A percentile compares a stretch with the other conserved stretches of the same genome.
These are phyloP conservation scores for Blepharisma undulans DNA, from an alignment of 169 alveolate genomes.

Conservation along the genomic window DNA sequence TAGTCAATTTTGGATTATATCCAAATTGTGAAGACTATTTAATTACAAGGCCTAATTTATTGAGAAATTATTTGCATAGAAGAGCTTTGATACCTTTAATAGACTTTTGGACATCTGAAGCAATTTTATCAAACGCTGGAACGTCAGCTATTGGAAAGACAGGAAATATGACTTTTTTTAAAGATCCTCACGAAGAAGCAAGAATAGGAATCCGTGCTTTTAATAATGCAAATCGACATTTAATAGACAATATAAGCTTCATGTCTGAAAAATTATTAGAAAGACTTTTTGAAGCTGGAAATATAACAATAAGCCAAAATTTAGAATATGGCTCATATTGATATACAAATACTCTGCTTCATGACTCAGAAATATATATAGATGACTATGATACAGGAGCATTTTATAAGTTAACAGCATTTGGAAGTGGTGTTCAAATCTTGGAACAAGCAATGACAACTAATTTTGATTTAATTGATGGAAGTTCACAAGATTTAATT, in stretches of 20 bases:
- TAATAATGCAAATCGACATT: background rate
- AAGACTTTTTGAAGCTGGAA: background rate
- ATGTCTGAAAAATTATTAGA: background rate
- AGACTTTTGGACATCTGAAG: background rate
- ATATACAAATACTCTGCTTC: background rate
- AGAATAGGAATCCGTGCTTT: background rate
- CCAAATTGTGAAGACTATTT: background rate
- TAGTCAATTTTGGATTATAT: background rate
- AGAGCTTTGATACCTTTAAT: background rate
- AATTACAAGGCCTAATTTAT: background rate
- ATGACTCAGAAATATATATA: background rate
- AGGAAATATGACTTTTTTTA: background rate
- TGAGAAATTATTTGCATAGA: background rate
- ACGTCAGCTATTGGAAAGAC: background rate
- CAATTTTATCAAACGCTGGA: background rate
- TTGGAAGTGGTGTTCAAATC: background rate
- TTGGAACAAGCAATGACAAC: background rate
- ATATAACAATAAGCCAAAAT: too few relatives aligned
- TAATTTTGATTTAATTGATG: background rate
- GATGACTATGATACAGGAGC: background rate
- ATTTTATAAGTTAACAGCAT: background rate
- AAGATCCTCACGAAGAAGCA: background rate
- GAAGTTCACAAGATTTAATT: background rate
- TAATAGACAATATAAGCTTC: background rate
- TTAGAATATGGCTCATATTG: background rate